Conservation (phyloP, 1,139 yeast genomes). For the Pichia sp. region DNA sequence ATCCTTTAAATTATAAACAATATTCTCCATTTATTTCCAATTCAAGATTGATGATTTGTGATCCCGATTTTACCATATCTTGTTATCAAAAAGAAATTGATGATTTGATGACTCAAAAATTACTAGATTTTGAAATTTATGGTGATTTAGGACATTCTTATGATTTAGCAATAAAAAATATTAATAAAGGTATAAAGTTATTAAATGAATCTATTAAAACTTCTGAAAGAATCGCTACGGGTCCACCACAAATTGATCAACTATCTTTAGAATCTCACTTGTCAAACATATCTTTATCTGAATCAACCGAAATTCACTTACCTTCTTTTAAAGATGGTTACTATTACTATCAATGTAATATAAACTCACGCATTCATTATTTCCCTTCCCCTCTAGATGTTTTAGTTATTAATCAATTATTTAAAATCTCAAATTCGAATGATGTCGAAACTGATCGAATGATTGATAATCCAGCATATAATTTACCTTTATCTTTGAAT, state of each 20-base stretch:
- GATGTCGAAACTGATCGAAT: neutral
- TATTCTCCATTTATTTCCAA: slow-evolving; percentile 35
- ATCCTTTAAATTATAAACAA: slow-evolving; percentile 21
- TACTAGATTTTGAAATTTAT: slow-evolving; percentile 52
- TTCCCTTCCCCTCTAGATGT: slow-evolving; percentile 77
- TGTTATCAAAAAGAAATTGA: slow-evolving; percentile 55
- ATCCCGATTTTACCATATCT: slow-evolving; percentile 43
- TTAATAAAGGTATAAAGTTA: slow-evolving; percentile 39
- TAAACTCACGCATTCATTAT: slow-evolving; percentile 60
- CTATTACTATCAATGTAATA: slow-evolving; percentile 15
- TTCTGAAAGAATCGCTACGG: neutral
- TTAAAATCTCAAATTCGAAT: slow-evolving; percentile 2
- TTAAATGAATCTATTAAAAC: slow-evolving; percentile 14
- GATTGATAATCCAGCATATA: slow-evolving; percentile 6
- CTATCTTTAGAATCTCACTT: slow-evolving; percentile 23
- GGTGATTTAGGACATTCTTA: slow-evolving; percentile 57
- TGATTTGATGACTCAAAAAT: slow-evolving; percentile 41
- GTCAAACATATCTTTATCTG: slow-evolving; percentile 19
- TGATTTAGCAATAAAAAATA: slow-evolving; percentile 50
- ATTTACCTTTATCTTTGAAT: slow-evolving; percentile 12
- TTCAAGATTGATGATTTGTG: slow-evolving; percentile 63
- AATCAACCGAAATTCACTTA: slow-evolving; percentile 1
- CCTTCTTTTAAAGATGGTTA: slow-evolving; percentile 15
- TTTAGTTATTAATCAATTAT: slow-evolving; percentile 38
- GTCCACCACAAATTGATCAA: slow-evolving; percentile 1